A percentile compares a stretch with the other conserved stretches of the same genome.
These are phyloP conservation scores for Pugionium dolabratum DNA, from an alignment of 345 rosid species.

Conservation along the genomic window DNA sequence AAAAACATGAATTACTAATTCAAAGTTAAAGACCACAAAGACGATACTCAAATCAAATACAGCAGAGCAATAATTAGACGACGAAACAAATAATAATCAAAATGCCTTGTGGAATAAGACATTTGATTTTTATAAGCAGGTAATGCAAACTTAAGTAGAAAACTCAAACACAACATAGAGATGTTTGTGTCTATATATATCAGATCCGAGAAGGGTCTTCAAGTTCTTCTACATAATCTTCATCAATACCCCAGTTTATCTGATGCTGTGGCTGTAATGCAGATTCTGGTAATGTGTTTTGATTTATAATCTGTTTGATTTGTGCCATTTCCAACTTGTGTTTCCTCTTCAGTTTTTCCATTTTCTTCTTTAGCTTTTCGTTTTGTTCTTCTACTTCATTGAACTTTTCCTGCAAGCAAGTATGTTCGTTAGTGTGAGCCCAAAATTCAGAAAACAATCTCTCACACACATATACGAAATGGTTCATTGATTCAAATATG, in stretches of 20 bases:
- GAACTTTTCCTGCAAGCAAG: slow-evolving; percentile 60
- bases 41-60: slow-evolving; percentile 11
- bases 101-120: slow-evolving; percentile 30
- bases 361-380: slow-evolving; percentile 82
- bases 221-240: slow-evolving; percentile 36
- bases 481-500: slow-evolving; percentile 1
- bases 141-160: slow-evolving; percentile 18
- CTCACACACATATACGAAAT: neutral
- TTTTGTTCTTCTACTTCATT: slow-evolving; percentile 59
- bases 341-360: slow-evolving; percentile 81
- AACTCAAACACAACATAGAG: neutral
- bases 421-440: slow-evolving; percentile 5
- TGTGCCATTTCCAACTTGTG: slow-evolving; percentile 92
- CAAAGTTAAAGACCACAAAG: slow-evolving; percentile 12
- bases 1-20: slow-evolving; percentile 12
- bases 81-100: neutral
- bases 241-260: slow-evolving; percentile 44
- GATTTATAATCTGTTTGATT: slow-evolving; percentile 79
- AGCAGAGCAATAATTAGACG: neutral
- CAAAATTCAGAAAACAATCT: slow-evolving; percentile 14
- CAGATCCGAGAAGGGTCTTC: slow-evolving; percentile 40
- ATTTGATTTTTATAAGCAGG: slow-evolving; percentile 25
- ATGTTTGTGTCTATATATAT: slow-evolving; percentile 21
- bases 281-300: slow-evolving; percentile 82
- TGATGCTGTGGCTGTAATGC: slow-evolving; percentile 62